A percentile compares a stretch with the other conserved stretches of the same genome.
Conservation (phyloP, 306 rosid species). For the Albizia julibrissin region DNA sequence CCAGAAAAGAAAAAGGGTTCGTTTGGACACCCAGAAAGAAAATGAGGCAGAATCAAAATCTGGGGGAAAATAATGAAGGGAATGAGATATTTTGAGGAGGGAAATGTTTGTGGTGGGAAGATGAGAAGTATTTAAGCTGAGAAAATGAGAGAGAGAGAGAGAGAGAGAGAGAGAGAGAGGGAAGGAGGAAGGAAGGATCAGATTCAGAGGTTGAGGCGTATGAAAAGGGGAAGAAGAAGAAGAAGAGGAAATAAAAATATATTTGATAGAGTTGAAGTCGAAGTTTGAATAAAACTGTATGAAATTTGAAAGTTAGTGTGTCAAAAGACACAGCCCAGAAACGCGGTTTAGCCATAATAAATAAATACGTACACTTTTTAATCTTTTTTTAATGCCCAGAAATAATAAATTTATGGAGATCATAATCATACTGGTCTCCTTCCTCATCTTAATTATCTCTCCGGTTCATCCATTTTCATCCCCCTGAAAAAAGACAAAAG, state of each 20-base stretch:
- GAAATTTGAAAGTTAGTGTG: not conserved
- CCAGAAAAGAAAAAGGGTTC: not conserved
- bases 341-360: slow-evolving; percentile 54
- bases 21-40: slow-evolving; percentile 8
- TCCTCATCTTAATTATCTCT: not conserved
- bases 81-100: not conserved
- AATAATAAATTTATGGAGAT: not conserved
- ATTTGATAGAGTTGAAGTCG: not conserved
- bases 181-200: not conserved
- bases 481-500: not conserved
- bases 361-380: not conserved
- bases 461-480: not conserved
- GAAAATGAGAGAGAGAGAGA: not conserved
- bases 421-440: not conserved
- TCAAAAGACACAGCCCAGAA: slow-evolving; percentile 27
- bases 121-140: slow-evolving; percentile 14
- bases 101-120: not conserved
- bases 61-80: not conserved
- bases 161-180: not conserved
- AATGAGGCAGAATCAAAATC: slow-evolving; percentile 25
- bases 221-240: slow-evolving; percentile 6
- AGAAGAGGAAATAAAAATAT: not conserved
- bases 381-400: not conserved
- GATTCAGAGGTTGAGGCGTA: not conserved
- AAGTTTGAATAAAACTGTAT: slow-evolving; percentile 38